Evolutionary conservation across 441 rosid species (phyloP).

Genomic region (Biscutella laevigata): DNA sequence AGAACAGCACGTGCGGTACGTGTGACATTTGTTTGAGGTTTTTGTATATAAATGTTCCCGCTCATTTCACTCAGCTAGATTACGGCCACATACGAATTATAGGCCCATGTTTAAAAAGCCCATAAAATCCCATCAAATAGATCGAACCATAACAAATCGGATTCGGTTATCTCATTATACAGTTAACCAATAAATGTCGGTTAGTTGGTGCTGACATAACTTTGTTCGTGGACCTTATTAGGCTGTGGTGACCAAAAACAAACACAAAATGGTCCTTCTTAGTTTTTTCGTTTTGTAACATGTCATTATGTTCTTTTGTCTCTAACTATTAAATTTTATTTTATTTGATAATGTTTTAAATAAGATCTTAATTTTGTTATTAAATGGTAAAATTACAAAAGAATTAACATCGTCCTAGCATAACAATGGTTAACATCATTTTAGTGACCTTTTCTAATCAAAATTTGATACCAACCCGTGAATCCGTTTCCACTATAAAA

Average conservation of each 20-base stretch:
- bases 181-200: too few relatives aligned
- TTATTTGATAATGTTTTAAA: not conserved
- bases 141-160: too few relatives aligned
- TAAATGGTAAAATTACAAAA: not conserved
- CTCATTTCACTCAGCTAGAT: not conserved
- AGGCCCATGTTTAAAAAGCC: too few relatives aligned
- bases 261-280: too few relatives aligned
- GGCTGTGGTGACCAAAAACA: too few relatives aligned
- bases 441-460: slow-evolving; percentile 11
- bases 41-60: slow-evolving; percentile 21
- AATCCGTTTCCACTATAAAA: slow-evolving; percentile 13
- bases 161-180: too few relatives aligned
- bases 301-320: too few relatives aligned
- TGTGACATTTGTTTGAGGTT: slow-evolving; percentile 11
- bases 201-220: too few relatives aligned
- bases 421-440: not conserved
- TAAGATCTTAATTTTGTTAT: not conserved
- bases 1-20: slow-evolving; percentile 22
- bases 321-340: not conserved
- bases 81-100: too few relatives aligned
- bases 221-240: too few relatives aligned
- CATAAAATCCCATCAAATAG: too few relatives aligned
- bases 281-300: too few relatives aligned
- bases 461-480: slow-evolving; percentile 17
- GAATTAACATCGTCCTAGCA: slow-evolving; percentile 6